Base-by-base conservation (phyloP, 2,329 filamentous ascomycete genomes). In the Beauveria medogensis region DNA sequence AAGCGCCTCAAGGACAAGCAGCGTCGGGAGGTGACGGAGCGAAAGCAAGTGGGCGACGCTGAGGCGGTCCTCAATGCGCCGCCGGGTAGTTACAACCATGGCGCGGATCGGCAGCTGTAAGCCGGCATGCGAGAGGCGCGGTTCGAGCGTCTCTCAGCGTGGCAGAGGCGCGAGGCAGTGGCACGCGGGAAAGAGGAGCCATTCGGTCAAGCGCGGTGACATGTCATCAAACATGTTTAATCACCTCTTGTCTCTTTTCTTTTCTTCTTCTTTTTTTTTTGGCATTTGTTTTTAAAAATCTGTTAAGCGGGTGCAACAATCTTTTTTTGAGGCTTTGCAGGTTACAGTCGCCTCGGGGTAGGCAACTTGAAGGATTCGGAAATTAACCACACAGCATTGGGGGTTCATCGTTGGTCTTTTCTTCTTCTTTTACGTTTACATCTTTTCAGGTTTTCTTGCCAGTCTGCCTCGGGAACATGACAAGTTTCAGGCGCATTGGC, bases 41-140 rank as follows among this genome's bases (percentile, higher is more conserved):
- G 92, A 66, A 89, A 90, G 74, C 92, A 97, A 77, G 92, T 96
- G 60, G 92, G 92, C 65, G 92, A 97, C 77, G 87, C 87, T 60
- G 90, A 91, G 75, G 86, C 85, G 71, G 82, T 92, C 78, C 81
- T 93, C 68, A 86, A 89, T 65, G 72, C 72, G 61, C 71, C 70
- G 69, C 77, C 77, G 44, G 78, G 66, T 65, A 70, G 63, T 66
- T 65, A 65, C 53, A 66, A 63, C 63, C 67, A 67, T 57, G 56
- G 56, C 43, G 68, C 70, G 46, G 71, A 75, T 61, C 71, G 68
- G 63, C 69, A 76, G 65, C 64, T 77, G 61, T 77, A 72, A 59
- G 48, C n/a, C 5, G 41, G 18, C 14, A 37, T 37, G 34, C 30
- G 30, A 34, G 30, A 34, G 30, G 30, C 12, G 30, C 30, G 5